Conservation (phyloP, 2,329 filamentous ascomycete species). For the Penicillium fuscoglaucum region DNA sequence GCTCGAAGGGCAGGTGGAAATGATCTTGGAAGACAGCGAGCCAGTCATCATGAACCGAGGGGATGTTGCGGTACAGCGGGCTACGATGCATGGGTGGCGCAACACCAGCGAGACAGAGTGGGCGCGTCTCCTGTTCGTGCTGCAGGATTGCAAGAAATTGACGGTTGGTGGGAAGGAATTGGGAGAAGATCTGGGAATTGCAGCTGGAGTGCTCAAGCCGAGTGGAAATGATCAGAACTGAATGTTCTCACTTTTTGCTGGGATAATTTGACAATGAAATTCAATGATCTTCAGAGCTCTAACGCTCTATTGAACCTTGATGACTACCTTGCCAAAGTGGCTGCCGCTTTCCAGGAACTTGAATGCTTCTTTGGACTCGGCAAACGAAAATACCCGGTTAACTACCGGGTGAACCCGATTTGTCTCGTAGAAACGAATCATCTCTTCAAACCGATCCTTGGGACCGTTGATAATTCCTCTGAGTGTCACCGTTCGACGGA, state of each 20-base stretch:
- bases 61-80: constrained; percentile 58
- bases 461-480: constrained; percentile 65
- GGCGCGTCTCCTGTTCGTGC: constrained; percentile 48
- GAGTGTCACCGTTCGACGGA: constrained; percentile 54
- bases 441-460: constrained; percentile 51
- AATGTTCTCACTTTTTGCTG: background rate
- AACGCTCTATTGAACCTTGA: constrained; percentile 41
- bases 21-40: constrained; percentile 56
- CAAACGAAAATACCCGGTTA: constrained; percentile 56
- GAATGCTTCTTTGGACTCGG: constrained; percentile 55
- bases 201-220: constrained; percentile 12
- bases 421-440: constrained; percentile 37
- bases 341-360: constrained; percentile 53
- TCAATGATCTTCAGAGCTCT: background rate
- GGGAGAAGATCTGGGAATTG: constrained; percentile 29
- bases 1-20: constrained; percentile 55
- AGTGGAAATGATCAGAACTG: constrained; percentile 19
- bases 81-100: constrained; percentile 57
- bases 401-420: constrained; percentile 47
- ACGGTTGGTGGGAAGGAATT: constrained; percentile 23
- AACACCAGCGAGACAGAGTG: constrained; percentile 52
- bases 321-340: constrained; percentile 58
- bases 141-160: constrained; percentile 31
- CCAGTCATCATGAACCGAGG: constrained; percentile 49
- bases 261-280: background rate